phyloP scores from a whole-genome alignment of 106 monocot genomes.

The Triglochin maritima region DNA sequence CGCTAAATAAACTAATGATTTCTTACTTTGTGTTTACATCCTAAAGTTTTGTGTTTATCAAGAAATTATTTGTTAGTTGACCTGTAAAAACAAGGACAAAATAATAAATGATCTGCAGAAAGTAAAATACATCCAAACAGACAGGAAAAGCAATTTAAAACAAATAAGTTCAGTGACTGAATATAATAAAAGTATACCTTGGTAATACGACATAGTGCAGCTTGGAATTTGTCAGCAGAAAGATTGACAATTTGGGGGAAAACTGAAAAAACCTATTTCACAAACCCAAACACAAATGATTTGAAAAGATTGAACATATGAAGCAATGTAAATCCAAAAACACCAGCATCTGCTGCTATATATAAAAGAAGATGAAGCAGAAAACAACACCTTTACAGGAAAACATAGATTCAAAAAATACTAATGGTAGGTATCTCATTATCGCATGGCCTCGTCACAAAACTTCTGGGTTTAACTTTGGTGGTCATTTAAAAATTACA shows the following conservation, averaged over 20 bases:
- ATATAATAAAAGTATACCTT: constrained; percentile 34
- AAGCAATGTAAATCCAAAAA: neutral
- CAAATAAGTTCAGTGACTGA: too few relatives aligned
- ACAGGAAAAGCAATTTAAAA: too few relatives aligned
- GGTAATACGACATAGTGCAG: constrained; percentile 43
- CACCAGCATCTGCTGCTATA: neutral
- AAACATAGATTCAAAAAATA: neutral
- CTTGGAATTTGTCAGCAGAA: constrained; percentile 70
- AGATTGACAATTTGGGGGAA: constrained; percentile 76
- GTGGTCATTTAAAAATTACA: too few relatives aligned
- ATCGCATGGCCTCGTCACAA: too few relatives aligned
- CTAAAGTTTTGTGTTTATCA: too few relatives aligned
- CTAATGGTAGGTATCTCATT: neutral
- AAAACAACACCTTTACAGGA: neutral
- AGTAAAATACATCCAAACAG: too few relatives aligned
- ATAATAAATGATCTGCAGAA: too few relatives aligned
- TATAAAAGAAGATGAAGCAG: neutral
- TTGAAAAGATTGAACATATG: neutral
- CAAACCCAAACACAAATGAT: neutral
- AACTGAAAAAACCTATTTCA: constrained; percentile 45
- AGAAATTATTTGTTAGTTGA: too few relatives aligned
- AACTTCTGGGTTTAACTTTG: too few relatives aligned
- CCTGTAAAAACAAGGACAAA: too few relatives aligned
- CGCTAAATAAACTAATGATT: too few relatives aligned
- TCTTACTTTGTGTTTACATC: too few relatives aligned